A percentile compares a stretch with the other conserved stretches of the same genome.
Evolutionary conservation across 192 early-diverging fungal genomes (phyloP).

Genomic region (Coemansia umbellata): DNA sequence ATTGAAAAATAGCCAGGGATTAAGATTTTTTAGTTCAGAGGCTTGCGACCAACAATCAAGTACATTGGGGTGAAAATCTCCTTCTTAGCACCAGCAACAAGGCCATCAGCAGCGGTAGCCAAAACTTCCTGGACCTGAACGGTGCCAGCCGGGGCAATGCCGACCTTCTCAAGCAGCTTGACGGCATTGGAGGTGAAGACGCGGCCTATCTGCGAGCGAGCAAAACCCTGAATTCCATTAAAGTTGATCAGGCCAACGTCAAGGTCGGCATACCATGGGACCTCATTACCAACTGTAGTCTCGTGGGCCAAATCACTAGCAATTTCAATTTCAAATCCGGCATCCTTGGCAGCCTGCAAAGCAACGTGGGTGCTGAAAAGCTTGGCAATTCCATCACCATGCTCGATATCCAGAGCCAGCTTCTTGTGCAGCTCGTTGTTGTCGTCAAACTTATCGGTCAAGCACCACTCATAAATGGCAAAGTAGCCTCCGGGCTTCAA

Average conservation of each 20-base stretch:
- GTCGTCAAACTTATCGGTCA: slow-evolving; percentile 85
- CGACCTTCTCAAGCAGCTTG: slow-evolving; percentile 72
- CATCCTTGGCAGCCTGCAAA: slow-evolving; percentile 72
- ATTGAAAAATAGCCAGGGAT: neutral
- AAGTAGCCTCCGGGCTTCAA: slow-evolving; percentile 90
- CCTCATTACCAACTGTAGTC: slow-evolving; percentile 56
- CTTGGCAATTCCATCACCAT: slow-evolving; percentile 89
- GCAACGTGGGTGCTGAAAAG: slow-evolving; percentile 71
- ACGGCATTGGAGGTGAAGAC: slow-evolving; percentile 76
- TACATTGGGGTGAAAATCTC: slow-evolving; percentile 96
- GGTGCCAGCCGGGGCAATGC: slow-evolving; percentile 83
- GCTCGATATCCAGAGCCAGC: slow-evolving; percentile 81
- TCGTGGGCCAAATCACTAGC: slow-evolving; percentile 62
- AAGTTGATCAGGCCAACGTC: slow-evolving; percentile 48
- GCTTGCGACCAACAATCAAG: slow-evolving; percentile 74
- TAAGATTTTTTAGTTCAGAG: slow-evolving; percentile 36
- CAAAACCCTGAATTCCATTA: slow-evolving; percentile 45
- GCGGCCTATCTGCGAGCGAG: slow-evolving; percentile 58
- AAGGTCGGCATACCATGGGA: slow-evolving; percentile 83
- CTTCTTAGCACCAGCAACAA: slow-evolving; percentile 74
- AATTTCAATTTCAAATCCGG: slow-evolving; percentile 81
- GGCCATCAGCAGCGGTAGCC: slow-evolving; percentile 72
- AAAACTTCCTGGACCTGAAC: slow-evolving; percentile 78
- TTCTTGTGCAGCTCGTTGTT: slow-evolving; percentile 65
- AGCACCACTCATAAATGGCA: slow-evolving; percentile 94